Percentiles rank a stretch among this genome's conserved stretches.
Conservation (phyloP, 2,329 filamentous ascomycete species). For the Colletotrichum costaricense region DNA sequence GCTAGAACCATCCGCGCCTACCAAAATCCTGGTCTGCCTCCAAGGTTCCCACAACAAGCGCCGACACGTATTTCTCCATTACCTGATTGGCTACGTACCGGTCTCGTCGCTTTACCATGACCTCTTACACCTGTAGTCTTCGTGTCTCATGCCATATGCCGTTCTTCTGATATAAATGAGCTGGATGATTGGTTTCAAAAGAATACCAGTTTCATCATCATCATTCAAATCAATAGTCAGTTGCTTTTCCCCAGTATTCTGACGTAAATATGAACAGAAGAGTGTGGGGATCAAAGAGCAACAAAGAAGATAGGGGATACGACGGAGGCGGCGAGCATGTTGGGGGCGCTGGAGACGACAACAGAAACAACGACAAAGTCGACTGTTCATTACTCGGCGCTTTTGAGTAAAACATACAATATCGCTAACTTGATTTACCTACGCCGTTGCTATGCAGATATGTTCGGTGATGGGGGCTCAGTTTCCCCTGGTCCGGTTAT, state of each 20-base stretch:
- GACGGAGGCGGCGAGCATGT: background rate
- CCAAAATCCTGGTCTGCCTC: background rate
- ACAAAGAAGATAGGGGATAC: background rate
- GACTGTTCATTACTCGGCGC: background rate
- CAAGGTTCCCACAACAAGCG: slow-evolving; percentile 5
- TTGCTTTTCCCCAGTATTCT: background rate
- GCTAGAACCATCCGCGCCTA: background rate
- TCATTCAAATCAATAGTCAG: background rate
- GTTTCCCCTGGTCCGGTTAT: slow-evolving; percentile 6
- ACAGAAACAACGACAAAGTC: background rate
- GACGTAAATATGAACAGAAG: background rate
- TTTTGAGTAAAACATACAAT: background rate
- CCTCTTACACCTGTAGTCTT: too few species aligned
- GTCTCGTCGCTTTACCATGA: too few species aligned
- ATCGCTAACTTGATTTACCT: slow-evolving; percentile 21
- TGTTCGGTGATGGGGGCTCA: background rate
- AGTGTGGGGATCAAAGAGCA: background rate
- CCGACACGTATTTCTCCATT: slow-evolving; percentile 6
- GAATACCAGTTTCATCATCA: too few species aligned
- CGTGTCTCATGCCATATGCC: too few species aligned
- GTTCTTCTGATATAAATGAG: too few species aligned
- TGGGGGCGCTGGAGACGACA: background rate
- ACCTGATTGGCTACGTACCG: slow-evolving; percentile 6
- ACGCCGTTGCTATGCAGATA: slow-evolving; percentile 42
- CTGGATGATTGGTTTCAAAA: too few species aligned